phyloP scores from a whole-genome alignment of 2,329 filamentous ascomycete genomes.

The Metarhizium rileyi region DNA sequence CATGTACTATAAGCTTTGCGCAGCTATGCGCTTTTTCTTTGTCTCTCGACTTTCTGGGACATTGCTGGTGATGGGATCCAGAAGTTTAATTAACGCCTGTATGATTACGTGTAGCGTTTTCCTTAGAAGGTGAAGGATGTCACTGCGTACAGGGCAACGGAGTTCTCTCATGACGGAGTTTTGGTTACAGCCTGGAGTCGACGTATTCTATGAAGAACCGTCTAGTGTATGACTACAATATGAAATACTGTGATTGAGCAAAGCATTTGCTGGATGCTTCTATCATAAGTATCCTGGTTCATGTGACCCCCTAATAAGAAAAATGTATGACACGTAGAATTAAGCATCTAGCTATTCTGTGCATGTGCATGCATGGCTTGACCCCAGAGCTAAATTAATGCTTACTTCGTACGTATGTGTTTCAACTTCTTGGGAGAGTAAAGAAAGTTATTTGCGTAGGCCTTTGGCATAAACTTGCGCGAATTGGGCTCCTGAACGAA shows the following conservation, averaged over 20 bases:
- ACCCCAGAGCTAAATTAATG: background rate
- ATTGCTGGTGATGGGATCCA: background rate
- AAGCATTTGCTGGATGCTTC: background rate
- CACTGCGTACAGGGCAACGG: background rate
- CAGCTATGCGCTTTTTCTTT: background rate
- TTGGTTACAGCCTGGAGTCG: background rate
- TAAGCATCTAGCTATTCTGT: no score
- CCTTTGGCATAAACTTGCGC: constrained; percentile 79
- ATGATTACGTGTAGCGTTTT: background rate
- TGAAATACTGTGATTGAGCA: background rate
- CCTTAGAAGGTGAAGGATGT: background rate
- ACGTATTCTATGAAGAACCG: background rate
- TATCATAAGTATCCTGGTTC: no score
- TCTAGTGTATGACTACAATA: background rate
- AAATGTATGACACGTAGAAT: background rate
- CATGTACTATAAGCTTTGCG: background rate
- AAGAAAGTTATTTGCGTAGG: constrained; percentile 93
- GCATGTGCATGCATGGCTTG: background rate
- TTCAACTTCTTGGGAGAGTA: constrained; percentile 82
- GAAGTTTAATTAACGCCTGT: background rate
- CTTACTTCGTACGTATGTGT: constrained; percentile 70
- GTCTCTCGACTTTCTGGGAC: background rate
- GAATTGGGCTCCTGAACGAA: constrained; percentile 95
- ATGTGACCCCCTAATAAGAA: no score
- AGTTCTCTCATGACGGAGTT: background rate